Evolutionary conservation across 257 asterid species (phyloP), one percentile per base, ranked within the genome.

Genomic region (Haberlea rhodopensis): DNA sequence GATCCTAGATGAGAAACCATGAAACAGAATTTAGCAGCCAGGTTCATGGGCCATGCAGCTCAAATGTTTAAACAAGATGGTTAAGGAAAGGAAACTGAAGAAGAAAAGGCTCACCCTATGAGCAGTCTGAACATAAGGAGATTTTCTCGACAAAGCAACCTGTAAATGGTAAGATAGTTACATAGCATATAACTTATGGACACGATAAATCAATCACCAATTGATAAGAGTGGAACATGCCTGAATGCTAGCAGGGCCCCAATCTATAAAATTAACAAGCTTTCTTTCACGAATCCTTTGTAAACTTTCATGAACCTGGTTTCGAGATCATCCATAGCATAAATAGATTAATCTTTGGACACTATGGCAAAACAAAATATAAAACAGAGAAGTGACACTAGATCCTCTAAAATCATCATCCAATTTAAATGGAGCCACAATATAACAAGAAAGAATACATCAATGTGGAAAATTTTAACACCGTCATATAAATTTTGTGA

Each of bases 171-270:
- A 58, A 58, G 65, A 71, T 51, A 71, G 62, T 34, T 60, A 74
- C 70, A 71, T 53, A 21, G 16, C 10, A 40, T 29, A 53, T 18
- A 24, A 53, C 55, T 31, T 27, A 4, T 6, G 37, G 45, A 58
- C n/a, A 60, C 51, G 51, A 68, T 59, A 56, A 48, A 43, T n/a
- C 7, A 62, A 75, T 2, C 28, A 21, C 3, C 32, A n/a, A 66
- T 3, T 43, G 51, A 23, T 34, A 49, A 53, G 66, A 23, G 13
- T 40, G 64, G 32, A 59, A 70, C 81, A 66, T 77, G 40, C 99
- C 95, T 94, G 99, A 65, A 94, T 94, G 87, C 99, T 94, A 57
- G 97, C 97, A 63, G 99, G 99, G 43, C 99, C 99, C 99, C 99
- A 94, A 66, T 94, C 99, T 73, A 94, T 94, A 77, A 94, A 94